Percentiles rank a stretch among this genome's conserved stretches.
Conservation (phyloP, 1,284 basidiomycete species). For the Pterulicium gracile region DNA sequence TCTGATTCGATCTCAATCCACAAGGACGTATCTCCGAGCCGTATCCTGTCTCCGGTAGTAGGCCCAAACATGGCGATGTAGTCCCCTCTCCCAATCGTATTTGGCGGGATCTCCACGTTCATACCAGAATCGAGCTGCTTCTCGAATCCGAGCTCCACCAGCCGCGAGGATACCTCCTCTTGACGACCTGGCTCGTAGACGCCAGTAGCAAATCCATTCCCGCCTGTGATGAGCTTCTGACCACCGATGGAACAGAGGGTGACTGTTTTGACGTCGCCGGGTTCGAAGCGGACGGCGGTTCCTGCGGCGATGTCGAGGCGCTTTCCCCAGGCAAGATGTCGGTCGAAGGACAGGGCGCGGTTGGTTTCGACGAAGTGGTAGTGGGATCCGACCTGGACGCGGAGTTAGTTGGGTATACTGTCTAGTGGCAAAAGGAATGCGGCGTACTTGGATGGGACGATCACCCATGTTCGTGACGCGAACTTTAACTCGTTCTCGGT, state of each 20-base stretch:
- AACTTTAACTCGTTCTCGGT: conserved; percentile 59
- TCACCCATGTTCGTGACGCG: conserved; percentile 90
- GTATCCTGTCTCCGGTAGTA: conserved; percentile 82
- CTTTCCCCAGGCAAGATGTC: conserved; percentile 70
- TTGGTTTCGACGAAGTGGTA: conserved; percentile 94
- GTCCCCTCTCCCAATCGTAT: conserved; percentile 41
- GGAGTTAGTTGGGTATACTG: conserved; percentile 6
- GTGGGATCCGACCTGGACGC: conserved; percentile 74
- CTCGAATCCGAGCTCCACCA: conserved; percentile 47
- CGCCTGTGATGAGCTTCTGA: conserved; percentile 62
- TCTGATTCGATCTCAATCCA: conserved; percentile 94
- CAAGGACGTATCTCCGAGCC: conserved; percentile 82
- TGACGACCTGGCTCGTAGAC: conserved; percentile 29
- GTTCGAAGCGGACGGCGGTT: conserved; percentile 95
- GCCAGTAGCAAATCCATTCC: conserved; percentile 69
- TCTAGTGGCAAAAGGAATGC: conserved; percentile 4
- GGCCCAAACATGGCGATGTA: conserved; percentile 95
- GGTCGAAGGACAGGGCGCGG: conserved; percentile 73
- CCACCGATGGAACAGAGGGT: conserved; percentile 78
- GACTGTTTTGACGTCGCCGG: conserved; percentile 82
- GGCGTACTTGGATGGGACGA: conserved; percentile 77
- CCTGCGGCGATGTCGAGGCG: conserved; percentile 90
- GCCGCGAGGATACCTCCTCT: conserved; percentile 32
- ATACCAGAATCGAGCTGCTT: conserved; percentile 54
- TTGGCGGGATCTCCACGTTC: conserved; percentile 22